These are phyloP conservation scores for Sanghuangporus weigelae DNA, from an alignment of 1,284 basidiomycete species.

Conservation along the genomic window DNA sequence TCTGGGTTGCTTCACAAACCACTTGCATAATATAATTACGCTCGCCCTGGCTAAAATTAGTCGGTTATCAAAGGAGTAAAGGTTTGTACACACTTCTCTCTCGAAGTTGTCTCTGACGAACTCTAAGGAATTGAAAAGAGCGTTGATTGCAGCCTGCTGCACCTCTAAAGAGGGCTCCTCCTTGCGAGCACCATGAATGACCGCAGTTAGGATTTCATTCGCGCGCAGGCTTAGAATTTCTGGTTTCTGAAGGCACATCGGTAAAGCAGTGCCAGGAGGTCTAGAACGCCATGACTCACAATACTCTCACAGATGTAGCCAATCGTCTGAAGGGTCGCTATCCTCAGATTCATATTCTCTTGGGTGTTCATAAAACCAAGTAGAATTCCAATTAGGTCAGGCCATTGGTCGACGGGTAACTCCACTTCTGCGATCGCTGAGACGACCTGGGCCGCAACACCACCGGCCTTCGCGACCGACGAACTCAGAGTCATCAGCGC, in stretches of 20 bases:
- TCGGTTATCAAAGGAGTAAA: conserved; percentile 6
- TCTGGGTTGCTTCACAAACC: conserved; percentile 98
- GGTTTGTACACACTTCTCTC: conserved; percentile 63
- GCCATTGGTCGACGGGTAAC: conserved; percentile 85
- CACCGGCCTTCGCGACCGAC: conserved; percentile 67
- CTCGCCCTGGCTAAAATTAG: conserved; percentile 64
- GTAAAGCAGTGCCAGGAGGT: conserved; percentile 19
- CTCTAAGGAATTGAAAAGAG: conserved; percentile 93
- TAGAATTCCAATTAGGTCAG: conserved; percentile 84
- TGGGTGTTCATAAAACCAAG: conserved; percentile 83
- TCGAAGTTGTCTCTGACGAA: conserved; percentile 99
- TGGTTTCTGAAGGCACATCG: conserved; percentile 59
- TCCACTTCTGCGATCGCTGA: conserved; percentile 93
- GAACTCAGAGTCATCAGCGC: conserved; percentile 82
- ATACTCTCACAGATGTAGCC: conserved; percentile 97
- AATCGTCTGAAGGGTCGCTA: conserved; percentile 91
- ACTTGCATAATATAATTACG: conserved; percentile 99
- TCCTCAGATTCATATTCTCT: conserved; percentile 73
- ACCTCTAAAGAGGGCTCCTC: conserved; percentile 94
- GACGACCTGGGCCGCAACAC: conserved; percentile 89
- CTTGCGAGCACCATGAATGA: conserved; percentile 96
- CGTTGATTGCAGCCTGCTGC: conserved; percentile 92
- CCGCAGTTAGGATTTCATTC: conserved; percentile 97
- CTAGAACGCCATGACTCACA: conserved; percentile 47
- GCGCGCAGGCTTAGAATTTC: conserved; percentile 86